These are phyloP conservation scores for Raphanus sativus DNA, from an alignment of 345 rosid genomes.

Conservation along the genomic window DNA sequence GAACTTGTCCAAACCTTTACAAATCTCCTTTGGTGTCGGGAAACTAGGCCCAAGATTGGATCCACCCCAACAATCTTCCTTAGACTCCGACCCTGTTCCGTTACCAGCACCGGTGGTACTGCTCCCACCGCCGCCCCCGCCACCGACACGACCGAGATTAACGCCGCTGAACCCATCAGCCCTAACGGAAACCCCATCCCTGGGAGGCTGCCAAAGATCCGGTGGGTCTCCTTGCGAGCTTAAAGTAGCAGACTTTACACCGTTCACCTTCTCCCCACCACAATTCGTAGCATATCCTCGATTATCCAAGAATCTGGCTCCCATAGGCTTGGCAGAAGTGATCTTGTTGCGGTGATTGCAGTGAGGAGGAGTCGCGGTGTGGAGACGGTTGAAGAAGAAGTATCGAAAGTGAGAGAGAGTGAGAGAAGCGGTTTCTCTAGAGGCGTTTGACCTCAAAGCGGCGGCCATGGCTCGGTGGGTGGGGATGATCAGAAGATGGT, in stretches of 20 bases:
- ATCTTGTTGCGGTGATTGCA: conserved; percentile 44
- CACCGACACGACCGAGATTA: conserved; percentile 40
- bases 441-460: conserved; percentile 65
- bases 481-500: not conserved
- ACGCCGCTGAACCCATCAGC: conserved; percentile 40
- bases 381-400: conserved; percentile 54
- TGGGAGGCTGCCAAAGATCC: conserved; percentile 99
- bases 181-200: conserved; percentile 67
- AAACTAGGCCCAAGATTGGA: conserved; percentile 83
- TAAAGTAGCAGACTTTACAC: conserved; percentile 25
- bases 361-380: conserved; percentile 47
- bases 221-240: conserved; percentile 89
- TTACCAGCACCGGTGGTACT: conserved; percentile 23
- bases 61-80: conserved; percentile 92
- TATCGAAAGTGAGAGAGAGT: conserved; percentile 65
- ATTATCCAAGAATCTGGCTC: conserved; percentile 42
- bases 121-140: conserved; percentile 35
- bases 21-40: conserved; percentile 96
- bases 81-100: conserved; percentile 50
- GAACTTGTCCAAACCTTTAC: conserved; percentile 86
- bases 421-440: conserved; percentile 58
- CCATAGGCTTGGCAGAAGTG: conserved; percentile 65
- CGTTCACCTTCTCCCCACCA: no score
- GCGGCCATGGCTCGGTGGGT: conserved; percentile 54
- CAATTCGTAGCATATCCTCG: conserved; percentile 39